Conservation (phyloP, 2,329 filamentous ascomycete species). For the Beauveria sp. region DNA sequence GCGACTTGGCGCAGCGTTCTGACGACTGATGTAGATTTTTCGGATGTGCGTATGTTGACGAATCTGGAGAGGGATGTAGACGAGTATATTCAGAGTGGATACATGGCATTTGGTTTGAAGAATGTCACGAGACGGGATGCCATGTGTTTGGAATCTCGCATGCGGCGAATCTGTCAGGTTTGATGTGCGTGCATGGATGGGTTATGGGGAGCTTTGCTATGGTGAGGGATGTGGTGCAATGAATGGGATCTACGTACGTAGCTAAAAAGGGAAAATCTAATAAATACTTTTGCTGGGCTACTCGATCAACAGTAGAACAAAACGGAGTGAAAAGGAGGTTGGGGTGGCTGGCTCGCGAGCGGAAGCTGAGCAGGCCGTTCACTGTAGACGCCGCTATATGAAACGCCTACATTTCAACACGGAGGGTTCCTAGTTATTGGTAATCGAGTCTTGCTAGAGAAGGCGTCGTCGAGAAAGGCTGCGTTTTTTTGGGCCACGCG, state of each 20-base stretch:
- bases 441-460: too few relatives aligned
- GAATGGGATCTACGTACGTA: not conserved
- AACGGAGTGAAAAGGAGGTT: not conserved
- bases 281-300: not conserved
- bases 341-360: not conserved
- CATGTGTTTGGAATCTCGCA: not conserved
- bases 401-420: too few relatives aligned
- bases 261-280: not conserved
- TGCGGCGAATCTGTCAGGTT: not conserved
- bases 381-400: too few relatives aligned
- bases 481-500: too few relatives aligned
- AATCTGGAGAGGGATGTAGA: not conserved
- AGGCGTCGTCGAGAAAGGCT: too few relatives aligned
- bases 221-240: not conserved
- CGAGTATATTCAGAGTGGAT: not conserved
- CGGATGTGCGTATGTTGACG: not conserved
- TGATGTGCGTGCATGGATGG: not conserved
- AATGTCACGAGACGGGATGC: not conserved
- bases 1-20: not conserved
- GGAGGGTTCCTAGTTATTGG: too few relatives aligned
- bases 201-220: not conserved
- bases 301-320: not conserved
- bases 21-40: not conserved
- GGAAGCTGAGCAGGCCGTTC: too few relatives aligned
- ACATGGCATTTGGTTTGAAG: not conserved